Evolutionary conservation across 805 yeast species (phyloP), one percentile per base, ranked within the genome.

Genomic region (Phaffomyces antillensis): DNA sequence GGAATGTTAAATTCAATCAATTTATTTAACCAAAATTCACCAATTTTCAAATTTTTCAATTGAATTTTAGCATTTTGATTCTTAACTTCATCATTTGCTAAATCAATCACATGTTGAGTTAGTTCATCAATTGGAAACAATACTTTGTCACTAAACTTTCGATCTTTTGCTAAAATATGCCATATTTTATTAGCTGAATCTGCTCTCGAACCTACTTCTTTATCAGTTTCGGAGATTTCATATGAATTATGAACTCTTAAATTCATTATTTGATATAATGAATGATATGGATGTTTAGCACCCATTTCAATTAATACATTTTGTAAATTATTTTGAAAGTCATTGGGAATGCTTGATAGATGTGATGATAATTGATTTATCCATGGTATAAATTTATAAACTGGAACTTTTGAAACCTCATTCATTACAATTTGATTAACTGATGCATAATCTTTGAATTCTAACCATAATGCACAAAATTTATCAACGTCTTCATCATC

Each of bases 381-480:
- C 96, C 97, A 90, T 0, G 88, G 76, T 6, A 86, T 69, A 43
- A 88, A 76, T 52, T 81, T 81, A 56, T 70, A 68, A 13, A 75
- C 68, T 0, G 95, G 84, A 17, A 86, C 62, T 0, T 41, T 40
- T 0, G 55, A 41, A 3, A 83, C 55, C 5, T 66, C 63, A 2
- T 58, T 52, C 13, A 55, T 54, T 10, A 85, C 66, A 9, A 63
- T 52, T 4, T 45, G 48, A 50, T 77, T 81, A 6, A 84, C 64
- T 0, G 56, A 60, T 1, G 62, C 71, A 31, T 70, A 68, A 7
- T 60, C 58, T 3, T 79, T 70, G 52, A 78, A 73, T 48, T 82
- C 85, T 35, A 91, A 68, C 95, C 97, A 91, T 11, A 91, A 61
- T 0, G 90, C 84, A 61, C 90, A 83, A 49, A 90, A 83, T 45